phyloP scores from a whole-genome alignment of 2,329 filamentous ascomycete genomes.

The Hirsutella rhossiliensis region DNA sequence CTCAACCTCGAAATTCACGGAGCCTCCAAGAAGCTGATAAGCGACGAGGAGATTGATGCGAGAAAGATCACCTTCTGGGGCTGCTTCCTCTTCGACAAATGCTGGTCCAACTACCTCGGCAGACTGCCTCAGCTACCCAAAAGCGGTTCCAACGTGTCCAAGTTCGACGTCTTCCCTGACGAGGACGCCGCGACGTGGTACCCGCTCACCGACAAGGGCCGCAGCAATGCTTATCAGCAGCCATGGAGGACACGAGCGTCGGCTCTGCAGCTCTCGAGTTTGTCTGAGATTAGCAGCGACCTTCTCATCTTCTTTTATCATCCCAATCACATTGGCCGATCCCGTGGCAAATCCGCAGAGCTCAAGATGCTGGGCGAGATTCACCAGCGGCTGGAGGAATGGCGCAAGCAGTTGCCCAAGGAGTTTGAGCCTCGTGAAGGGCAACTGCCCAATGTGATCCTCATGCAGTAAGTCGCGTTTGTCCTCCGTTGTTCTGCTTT shows the following conservation, averaged over 20 bases:
- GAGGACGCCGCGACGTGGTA: slow-evolving; percentile 83
- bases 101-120: slow-evolving; percentile 95
- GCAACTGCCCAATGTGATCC: slow-evolving; percentile 68
- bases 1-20: slow-evolving; percentile 72
- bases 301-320: slow-evolving; percentile 86
- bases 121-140: slow-evolving; percentile 77
- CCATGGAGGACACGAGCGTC: slow-evolving; percentile 74
- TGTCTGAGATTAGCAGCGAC: slow-evolving; percentile 92
- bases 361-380: slow-evolving; percentile 88
- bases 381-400: slow-evolving; percentile 79
- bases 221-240: slow-evolving; percentile 60
- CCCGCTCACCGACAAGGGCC: slow-evolving; percentile 76
- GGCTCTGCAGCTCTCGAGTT: slow-evolving; percentile 65
- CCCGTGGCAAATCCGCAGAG: slow-evolving; percentile 66
- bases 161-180: slow-evolving; percentile 79
- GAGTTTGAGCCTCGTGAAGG: slow-evolving; percentile 87
- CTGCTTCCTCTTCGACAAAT: slow-evolving; percentile 97
- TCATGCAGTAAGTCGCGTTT: slow-evolving; percentile 61
- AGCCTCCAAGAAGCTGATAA: slow-evolving; percentile 48
- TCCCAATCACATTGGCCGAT: slow-evolving; percentile 51
- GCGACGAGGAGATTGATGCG: slow-evolving; percentile 79
- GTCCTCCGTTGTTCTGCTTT: neutral
- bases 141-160: slow-evolving; percentile 70
- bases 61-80: slow-evolving; percentile 93
- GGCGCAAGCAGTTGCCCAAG: slow-evolving; percentile 71